These are phyloP conservation scores for Fusarium subglutinans DNA, from an alignment of 2,329 filamentous ascomycete genomes.

Conservation along the genomic window DNA sequence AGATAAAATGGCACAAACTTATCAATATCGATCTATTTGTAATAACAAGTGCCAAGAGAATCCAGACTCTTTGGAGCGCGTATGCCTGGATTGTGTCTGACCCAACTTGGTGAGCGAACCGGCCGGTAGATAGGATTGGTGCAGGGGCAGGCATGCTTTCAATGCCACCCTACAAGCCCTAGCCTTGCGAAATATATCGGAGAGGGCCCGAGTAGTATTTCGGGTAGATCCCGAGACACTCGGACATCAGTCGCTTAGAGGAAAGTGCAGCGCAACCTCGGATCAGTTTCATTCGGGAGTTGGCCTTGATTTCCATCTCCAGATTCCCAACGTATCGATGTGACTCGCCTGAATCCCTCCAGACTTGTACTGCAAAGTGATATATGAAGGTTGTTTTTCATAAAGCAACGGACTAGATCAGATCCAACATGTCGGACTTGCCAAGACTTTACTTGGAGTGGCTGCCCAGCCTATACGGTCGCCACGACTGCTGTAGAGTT, in stretches of 20 bases:
- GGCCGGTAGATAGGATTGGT: too few relatives aligned
- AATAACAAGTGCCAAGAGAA: not conserved
- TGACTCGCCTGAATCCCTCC: not conserved
- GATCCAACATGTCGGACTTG: too few relatives aligned
- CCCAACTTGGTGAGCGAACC: not conserved
- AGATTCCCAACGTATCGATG: not conserved
- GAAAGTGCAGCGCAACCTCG: too few relatives aligned
- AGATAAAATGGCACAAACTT: not conserved
- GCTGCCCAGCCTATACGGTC: too few relatives aligned
- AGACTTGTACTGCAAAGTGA: not conserved
- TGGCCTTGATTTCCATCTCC: not conserved
- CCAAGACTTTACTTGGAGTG: not conserved
- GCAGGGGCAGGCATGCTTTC: not conserved
- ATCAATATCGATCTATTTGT: not conserved
- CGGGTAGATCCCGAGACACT: not conserved
- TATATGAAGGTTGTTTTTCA: not conserved
- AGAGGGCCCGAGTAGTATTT: not conserved
- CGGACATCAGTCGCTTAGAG: not conserved
- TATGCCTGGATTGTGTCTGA: not conserved
- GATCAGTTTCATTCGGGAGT: not conserved
- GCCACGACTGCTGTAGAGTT: not conserved
- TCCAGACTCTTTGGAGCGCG: not conserved
- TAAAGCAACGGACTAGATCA: accelerated
- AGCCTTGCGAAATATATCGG: not conserved
- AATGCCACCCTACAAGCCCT: not conserved